Conservation (phyloP, 2,329 filamentous ascomycete genomes). For the Alternaria solani region DNA sequence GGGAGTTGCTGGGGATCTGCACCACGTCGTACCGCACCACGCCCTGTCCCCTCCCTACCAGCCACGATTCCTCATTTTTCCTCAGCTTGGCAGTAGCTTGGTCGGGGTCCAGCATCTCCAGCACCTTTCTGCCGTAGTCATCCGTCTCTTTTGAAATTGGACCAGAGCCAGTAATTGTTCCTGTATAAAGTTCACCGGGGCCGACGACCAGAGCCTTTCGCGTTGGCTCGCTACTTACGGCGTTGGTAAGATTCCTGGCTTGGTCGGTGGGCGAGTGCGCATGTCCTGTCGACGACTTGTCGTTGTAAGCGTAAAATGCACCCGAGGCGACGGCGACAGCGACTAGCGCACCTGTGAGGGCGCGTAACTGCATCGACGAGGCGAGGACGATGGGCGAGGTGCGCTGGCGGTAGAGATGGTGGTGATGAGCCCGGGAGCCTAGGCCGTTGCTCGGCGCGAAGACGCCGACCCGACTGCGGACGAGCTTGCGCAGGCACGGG, state of each 20-base stretch:
- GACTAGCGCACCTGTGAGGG: conserved; percentile 71
- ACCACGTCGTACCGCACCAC: conserved; percentile 95
- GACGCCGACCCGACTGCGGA: conserved; percentile 57
- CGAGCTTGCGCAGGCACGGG: conserved; percentile 67
- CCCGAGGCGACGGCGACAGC: conserved; percentile 75
- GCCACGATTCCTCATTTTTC: conserved; percentile 88
- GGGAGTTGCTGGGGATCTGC: conserved; percentile 93
- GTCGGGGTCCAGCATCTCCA: conserved; percentile 96
- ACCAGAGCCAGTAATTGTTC: conserved; percentile 82
- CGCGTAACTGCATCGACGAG: conserved; percentile 79
- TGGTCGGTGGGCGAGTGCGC: conserved; percentile 33
- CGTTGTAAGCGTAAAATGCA: conserved; percentile 77
- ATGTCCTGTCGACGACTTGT: conserved; percentile 35
- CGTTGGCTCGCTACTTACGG: conserved; percentile 59
- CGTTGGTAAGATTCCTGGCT: conserved; percentile 44
- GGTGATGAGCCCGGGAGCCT: conserved; percentile 57
- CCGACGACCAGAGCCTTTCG: conserved; percentile 82
- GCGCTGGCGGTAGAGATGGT: conserved; percentile 49
- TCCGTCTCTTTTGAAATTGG: conserved; percentile 89
- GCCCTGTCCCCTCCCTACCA: conserved; percentile 86
- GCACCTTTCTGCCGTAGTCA: conserved; percentile 81
- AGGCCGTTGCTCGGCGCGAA: conserved; percentile 54
- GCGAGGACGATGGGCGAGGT: conserved; percentile 60
- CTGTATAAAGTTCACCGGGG: conserved; percentile 88
- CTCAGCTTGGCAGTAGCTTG: conserved; percentile 91